These are phyloP conservation scores for Acanthamoeba sp. DNA, from an alignment of 208 protist species.

Conservation along the genomic window DNA sequence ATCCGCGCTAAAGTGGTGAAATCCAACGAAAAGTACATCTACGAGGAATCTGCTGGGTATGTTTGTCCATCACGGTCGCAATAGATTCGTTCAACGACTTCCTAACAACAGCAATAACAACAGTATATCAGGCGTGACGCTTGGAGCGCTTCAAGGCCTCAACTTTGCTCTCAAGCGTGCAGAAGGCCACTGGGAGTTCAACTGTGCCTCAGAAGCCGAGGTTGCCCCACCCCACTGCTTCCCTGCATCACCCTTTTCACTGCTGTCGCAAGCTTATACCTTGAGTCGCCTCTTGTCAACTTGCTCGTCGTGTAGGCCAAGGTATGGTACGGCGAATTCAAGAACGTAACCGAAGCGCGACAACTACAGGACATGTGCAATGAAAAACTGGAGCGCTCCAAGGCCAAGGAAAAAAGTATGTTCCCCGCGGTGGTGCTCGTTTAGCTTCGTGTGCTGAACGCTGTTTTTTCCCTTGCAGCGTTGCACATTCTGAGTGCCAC, in stretches of 20 bases:
- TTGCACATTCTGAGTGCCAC: constrained; percentile 65
- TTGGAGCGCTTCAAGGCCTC: background rate
- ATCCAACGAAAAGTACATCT: constrained; percentile 44
- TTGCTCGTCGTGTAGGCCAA: background rate
- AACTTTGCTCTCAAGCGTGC: constrained; percentile 65
- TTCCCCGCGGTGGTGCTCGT: background rate
- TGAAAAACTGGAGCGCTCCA: constrained; percentile 5
- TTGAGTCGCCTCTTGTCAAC: background rate
- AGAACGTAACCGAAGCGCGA: constrained; percentile 5
- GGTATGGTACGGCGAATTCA: constrained; percentile 50
- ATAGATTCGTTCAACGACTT: too few relatives aligned
- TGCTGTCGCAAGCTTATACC: too few relatives aligned
- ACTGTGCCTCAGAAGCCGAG: constrained; percentile 21
- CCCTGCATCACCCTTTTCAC: background rate
- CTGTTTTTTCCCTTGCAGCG: background rate
- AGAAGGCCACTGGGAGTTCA: constrained; percentile 67
- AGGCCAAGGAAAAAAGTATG: constrained; percentile 36
- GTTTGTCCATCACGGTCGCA: too few relatives aligned
- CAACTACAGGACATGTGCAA: constrained; percentile 69
- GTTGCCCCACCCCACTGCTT: background rate
- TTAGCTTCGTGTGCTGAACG: background rate
- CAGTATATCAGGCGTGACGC: background rate
- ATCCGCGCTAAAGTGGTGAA: constrained; percentile 27
- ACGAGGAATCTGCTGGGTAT: background rate
- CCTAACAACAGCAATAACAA: too few relatives aligned